Percentiles rank a stretch among this genome's conserved stretches.
Conservation (phyloP, 371 early-diverging fungal genomes). For the Paraphysoderma sedebokerense region DNA sequence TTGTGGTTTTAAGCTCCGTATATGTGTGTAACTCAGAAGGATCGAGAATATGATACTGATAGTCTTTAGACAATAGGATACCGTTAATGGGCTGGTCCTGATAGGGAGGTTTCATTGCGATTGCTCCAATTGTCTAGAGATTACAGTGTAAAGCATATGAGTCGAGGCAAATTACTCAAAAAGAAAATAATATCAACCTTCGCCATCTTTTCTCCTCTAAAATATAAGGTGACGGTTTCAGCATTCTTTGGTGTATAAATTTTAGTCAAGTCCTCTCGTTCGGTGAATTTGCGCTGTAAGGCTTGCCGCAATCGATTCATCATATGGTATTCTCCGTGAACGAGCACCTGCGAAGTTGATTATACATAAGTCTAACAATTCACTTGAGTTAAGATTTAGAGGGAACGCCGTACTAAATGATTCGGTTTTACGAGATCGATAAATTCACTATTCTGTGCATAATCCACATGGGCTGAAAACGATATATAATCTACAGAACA, state of each 20-base stretch:
- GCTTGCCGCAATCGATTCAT: constrained; percentile 95
- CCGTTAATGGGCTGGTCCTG: constrained; percentile 52
- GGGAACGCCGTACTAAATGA: constrained; percentile 53
- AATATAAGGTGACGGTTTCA: constrained; percentile 81
- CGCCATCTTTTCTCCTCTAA: constrained; percentile 89
- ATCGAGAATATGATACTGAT: constrained; percentile 67
- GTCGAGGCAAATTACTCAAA: background rate
- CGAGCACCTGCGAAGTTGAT: too few species aligned
- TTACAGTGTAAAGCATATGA: background rate
- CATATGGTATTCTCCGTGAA: constrained; percentile 97
- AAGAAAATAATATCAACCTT: constrained; percentile 21
- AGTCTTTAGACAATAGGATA: constrained; percentile 76
- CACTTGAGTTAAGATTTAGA: background rate
- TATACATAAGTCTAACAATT: too few species aligned
- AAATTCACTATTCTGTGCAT: constrained; percentile 94
- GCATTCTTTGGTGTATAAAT: constrained; percentile 91
- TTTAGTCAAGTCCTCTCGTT: constrained; percentile 28
- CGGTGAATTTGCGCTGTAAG: constrained; percentile 64
- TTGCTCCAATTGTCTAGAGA: constrained; percentile 53
- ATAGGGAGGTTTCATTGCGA: constrained; percentile 52
- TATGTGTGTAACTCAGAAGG: constrained; percentile 58
- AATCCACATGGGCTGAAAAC: constrained; percentile 99
- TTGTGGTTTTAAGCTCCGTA: constrained; percentile 55
- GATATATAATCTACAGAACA: constrained; percentile 96
- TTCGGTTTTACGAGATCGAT: constrained; percentile 92